These are phyloP conservation scores for Verticillium dahliae DNA, from an alignment of 2,329 filamentous ascomycete genomes.

Conservation along the genomic window DNA sequence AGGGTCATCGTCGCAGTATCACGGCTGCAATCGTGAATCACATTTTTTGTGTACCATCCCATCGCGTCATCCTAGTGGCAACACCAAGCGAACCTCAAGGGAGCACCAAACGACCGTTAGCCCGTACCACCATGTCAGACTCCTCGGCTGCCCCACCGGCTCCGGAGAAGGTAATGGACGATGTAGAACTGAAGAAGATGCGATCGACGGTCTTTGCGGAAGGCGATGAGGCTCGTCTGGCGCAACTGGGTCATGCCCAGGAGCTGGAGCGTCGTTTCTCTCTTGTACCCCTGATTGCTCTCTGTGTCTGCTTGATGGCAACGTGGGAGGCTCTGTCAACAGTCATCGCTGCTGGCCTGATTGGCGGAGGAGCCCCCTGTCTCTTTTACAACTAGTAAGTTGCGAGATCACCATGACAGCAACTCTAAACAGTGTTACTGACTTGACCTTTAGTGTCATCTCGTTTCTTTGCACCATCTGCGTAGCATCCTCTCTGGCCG, in stretches of 20 bases:
- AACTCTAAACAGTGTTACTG: neutral
- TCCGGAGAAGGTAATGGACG: neutral
- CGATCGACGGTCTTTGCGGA: neutral
- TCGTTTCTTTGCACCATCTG: slow-evolving; percentile 31
- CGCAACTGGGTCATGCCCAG: slow-evolving; percentile 19
- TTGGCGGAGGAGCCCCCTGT: slow-evolving; percentile 37
- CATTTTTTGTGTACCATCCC: neutral
- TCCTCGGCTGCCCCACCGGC: neutral
- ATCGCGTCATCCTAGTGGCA: slow-evolving; percentile 12
- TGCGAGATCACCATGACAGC: neutral
- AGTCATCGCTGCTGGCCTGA: slow-evolving; percentile 35
- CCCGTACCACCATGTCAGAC: neutral
- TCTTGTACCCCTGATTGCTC: slow-evolving; percentile 32
- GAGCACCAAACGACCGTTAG: neutral
- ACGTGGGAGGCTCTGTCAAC: slow-evolving; percentile 43
- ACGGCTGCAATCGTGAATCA: neutral
- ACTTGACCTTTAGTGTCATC: slow-evolving; percentile 25
- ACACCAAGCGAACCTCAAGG: slow-evolving; percentile 19
- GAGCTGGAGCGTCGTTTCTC: slow-evolving; percentile 28
- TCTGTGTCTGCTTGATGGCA: slow-evolving; percentile 42
- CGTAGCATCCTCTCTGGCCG: slow-evolving; percentile 29
- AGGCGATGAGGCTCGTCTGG: slow-evolving; percentile 16
- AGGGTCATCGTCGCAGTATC: neutral
- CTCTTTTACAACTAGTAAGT: slow-evolving; percentile 36
- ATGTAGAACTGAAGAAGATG: neutral